Conservation (phyloP, 1,139 yeast species). For the Diutina neorugosa region DNA sequence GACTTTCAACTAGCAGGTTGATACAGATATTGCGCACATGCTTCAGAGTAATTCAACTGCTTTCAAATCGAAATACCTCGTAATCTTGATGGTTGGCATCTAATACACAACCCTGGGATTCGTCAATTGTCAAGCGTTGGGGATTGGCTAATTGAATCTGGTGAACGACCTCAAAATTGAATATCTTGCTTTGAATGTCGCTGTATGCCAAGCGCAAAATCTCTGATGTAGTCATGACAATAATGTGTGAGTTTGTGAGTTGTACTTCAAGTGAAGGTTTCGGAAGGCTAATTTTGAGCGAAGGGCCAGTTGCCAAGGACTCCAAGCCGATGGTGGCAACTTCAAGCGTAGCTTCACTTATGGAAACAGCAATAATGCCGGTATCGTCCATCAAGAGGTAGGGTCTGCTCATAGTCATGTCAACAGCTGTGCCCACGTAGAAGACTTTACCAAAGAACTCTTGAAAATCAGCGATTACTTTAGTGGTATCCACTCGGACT, state of each 20-base stretch:
- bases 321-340: neutral
- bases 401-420: neutral
- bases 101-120: neutral
- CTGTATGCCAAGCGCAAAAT: neutral
- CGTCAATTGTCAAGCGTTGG: neutral
- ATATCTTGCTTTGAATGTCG: neutral
- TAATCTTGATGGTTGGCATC: neutral
- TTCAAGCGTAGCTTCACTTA: neutral
- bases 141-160: neutral
- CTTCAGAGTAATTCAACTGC: neutral
- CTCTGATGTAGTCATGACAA: neutral
- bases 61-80: neutral
- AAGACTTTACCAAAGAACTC: neutral
- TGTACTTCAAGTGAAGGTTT: neutral
- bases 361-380: neutral
- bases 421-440: neutral
- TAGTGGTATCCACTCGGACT: neutral
- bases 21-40: too few species aligned
- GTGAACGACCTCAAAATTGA: neutral
- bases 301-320: neutral
- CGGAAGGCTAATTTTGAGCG: neutral
- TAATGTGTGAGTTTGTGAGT: neutral
- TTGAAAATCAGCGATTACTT: neutral
- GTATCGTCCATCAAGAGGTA: neutral
- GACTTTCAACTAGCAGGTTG: too few species aligned